phyloP scores from a whole-genome alignment of 2,329 filamentous ascomycete species.

The Orbilia javanica region DNA sequence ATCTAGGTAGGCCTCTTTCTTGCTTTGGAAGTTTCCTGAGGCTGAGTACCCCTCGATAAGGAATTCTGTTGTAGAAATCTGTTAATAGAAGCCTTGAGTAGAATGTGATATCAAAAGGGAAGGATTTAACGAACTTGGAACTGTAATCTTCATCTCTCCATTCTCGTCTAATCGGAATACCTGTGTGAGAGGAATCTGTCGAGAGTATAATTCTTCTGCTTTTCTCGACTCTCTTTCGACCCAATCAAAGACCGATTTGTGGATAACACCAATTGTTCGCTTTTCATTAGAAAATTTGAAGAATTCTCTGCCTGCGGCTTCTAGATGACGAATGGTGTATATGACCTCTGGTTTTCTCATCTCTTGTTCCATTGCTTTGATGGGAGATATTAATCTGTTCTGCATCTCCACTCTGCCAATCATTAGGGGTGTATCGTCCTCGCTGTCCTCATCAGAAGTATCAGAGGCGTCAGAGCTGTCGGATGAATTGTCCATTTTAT shows the following conservation, averaged over 20 bases:
- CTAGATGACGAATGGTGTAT: conserved; percentile 42
- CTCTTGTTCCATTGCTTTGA: conserved; percentile 12
- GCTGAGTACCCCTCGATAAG: no score
- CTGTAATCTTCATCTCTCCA: conserved; percentile 43
- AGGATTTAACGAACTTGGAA: no score
- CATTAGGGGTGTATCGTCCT: not conserved
- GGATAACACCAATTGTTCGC: conserved; percentile 31
- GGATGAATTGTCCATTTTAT: no score
- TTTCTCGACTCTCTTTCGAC: conserved; percentile 39
- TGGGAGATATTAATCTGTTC: not conserved
- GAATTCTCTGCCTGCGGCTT: conserved; percentile 34
- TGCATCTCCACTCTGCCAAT: not conserved
- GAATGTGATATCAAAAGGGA: no score
- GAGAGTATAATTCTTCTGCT: conserved; percentile 15
- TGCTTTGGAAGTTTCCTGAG: no score
- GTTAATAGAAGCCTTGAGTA: no score
- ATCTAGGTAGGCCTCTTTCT: no score
- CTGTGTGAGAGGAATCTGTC: not conserved
- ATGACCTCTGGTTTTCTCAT: conserved; percentile 44
- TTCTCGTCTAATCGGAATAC: conserved; percentile 25
- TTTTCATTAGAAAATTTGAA: conserved; percentile 43
- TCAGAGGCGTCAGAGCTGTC: not conserved
- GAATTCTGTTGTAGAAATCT: no score
- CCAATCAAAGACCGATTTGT: conserved; percentile 51
- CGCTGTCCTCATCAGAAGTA: conserved; percentile 7